Evolutionary conservation across 192 early-diverging fungal genomes (phyloP), one percentile per base, ranked within the genome.

Genomic region (Coemansia aciculifera): DNA sequence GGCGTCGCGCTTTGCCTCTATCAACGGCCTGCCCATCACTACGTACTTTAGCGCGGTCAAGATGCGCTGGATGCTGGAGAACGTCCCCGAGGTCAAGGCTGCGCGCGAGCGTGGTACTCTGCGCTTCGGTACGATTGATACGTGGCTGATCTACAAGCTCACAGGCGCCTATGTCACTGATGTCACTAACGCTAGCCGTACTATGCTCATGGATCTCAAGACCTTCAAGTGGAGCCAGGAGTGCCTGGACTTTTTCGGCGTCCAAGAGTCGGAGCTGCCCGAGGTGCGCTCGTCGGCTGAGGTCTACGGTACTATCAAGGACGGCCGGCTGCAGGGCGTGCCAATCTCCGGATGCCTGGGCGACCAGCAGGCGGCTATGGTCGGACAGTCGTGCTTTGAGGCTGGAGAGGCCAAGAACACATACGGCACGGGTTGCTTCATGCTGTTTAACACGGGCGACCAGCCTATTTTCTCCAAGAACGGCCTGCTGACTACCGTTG

Each of bases 371-470:
- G 92, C 94, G 13, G 95, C 95, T 19, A 85, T 95, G 39, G 94
- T 98, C 29, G 95, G 95, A n/a, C 95, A 98, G 75, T 88, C 89
- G 65, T 98, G 95, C 81, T 93, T 94, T 71, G 71, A 87, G 48
- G 81, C 88, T 4, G 95, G 95, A 4, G 89, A 93, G 74, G 89
- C 90, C 62, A 98, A 98, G 85, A 98, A 95, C 84, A 98, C 95
- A 8, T 96, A 96, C 81, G 95, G 95, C 43, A 98, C 95, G 29
- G 95, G 94, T 34, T 95, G 94, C 82, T 98, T 98, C 78, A 94
- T 96, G 93, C 82, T 98, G 56, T 95, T 92, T 84, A 96, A 98
- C 87, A 95, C 93, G 17, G 95, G 95, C 36, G 59, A 74, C 2
- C 73, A 86, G 21, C 86, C 88, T 24, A 90, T 95, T 52, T 75